Conservation (phyloP, 1,139 yeast species). For the Arxiozyma heterogenica region DNA sequence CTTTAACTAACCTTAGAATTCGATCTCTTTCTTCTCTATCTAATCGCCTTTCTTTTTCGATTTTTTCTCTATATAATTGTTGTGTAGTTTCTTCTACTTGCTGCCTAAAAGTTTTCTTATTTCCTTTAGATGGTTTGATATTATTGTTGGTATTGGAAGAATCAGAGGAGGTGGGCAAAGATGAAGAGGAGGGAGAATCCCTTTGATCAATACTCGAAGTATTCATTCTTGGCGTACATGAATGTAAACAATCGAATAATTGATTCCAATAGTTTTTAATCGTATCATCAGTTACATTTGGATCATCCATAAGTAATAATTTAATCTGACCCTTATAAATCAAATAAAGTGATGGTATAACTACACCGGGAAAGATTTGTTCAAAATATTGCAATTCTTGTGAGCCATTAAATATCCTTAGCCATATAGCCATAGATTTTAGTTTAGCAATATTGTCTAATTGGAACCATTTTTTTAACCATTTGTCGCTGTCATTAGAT, state of each 20-base stretch:
- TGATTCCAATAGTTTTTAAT: conserved; percentile 5
- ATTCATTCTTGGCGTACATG: neutral
- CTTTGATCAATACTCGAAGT: neutral
- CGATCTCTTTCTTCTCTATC: conserved; percentile 46
- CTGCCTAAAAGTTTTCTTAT: conserved; percentile 30
- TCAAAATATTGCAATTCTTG: conserved; percentile 42
- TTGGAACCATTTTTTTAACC: conserved; percentile 28
- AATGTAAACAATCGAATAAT: conserved; percentile 4
- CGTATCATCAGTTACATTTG: neutral
- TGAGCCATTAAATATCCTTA: conserved; percentile 39
- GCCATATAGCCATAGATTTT: conserved; percentile 31
- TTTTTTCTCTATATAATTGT: conserved; percentile 35
- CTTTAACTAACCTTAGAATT: conserved; percentile 36
- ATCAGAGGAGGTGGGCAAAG: neutral
- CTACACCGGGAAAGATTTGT: conserved; percentile 41
- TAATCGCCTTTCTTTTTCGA: conserved; percentile 31
- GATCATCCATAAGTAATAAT: conserved; percentile 35
- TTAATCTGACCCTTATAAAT: conserved; percentile 40
- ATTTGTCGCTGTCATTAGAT: conserved; percentile 8
- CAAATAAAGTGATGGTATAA: conserved; percentile 42
- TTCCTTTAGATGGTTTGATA: neutral
- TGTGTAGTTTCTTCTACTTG: conserved; percentile 35
- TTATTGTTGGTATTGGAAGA: neutral
- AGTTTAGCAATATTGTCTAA: conserved; percentile 2
- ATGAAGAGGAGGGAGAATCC: neutral